phyloP scores from a whole-genome alignment of 176 grass and related monocot genomes.

The Oryza punctata region DNA sequence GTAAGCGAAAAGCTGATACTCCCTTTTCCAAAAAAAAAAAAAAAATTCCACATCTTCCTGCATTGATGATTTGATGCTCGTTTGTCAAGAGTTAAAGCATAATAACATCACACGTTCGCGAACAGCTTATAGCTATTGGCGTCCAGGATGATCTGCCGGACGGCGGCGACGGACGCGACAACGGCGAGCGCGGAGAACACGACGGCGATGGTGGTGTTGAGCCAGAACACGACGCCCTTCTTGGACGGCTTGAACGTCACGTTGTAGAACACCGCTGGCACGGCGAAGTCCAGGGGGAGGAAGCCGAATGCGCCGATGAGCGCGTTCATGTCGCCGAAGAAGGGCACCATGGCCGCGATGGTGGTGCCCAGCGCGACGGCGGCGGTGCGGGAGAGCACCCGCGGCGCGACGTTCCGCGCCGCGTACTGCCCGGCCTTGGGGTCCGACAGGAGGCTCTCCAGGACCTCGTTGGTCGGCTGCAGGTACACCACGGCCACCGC shows the following conservation, averaged over 20 bases:
- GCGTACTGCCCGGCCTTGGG: slow-evolving; percentile 65
- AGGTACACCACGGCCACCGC: slow-evolving; percentile 86
- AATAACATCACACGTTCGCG: slow-evolving; percentile 71
- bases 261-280: slow-evolving; percentile 84
- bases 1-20: too few relatives aligned
- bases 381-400: slow-evolving; percentile 56
- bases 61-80: background rate
- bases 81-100: too few relatives aligned
- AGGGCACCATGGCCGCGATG: slow-evolving; percentile 86
- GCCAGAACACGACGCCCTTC: slow-evolving; percentile 68
- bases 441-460: slow-evolving; percentile 70
- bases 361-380: slow-evolving; percentile 64
- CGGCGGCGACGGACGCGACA: slow-evolving; percentile 61
- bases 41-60: too few relatives aligned
- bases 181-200: slow-evolving; percentile 68
- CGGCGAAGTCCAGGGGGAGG: slow-evolving; percentile 86
- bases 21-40: too few relatives aligned
- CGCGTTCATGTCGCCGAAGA: slow-evolving; percentile 94
- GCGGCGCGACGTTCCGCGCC: slow-evolving; percentile 56
- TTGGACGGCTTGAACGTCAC: slow-evolving; percentile 81
- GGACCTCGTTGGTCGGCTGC: slow-evolving; percentile 90
- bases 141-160: slow-evolving; percentile 80
- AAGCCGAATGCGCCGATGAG: slow-evolving; percentile 90
- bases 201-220: slow-evolving; percentile 65
- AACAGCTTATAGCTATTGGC: slow-evolving; percentile 84